Evolutionary conservation across 371 early-diverging fungal genomes (phyloP).

Genomic region (Syncephalastrum racemosum): DNA sequence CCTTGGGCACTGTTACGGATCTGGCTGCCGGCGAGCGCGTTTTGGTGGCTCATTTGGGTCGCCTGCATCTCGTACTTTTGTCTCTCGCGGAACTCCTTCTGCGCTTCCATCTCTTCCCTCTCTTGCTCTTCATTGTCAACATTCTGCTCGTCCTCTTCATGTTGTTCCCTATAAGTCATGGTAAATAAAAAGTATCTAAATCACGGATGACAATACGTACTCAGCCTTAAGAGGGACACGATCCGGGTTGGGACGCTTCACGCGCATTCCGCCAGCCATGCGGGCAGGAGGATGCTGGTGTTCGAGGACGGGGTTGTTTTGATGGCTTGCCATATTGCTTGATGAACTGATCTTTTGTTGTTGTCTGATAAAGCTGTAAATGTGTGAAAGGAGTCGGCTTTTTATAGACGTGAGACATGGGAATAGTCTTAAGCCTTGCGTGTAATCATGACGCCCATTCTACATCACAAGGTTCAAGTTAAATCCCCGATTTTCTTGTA

Average conservation of each 20-base stretch:
- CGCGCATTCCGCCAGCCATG: constrained; percentile 16
- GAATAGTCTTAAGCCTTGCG: too few relatives aligned
- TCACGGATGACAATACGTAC: neutral
- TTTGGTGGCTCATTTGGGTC: constrained; percentile 36
- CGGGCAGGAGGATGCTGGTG: too few relatives aligned
- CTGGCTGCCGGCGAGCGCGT: constrained; percentile 70
- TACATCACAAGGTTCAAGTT: too few relatives aligned
- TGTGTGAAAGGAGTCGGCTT: too few relatives aligned
- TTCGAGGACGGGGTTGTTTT: too few relatives aligned
- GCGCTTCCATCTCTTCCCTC: constrained; percentile 5
- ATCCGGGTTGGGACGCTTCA: constrained; percentile 5
- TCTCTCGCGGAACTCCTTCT: constrained; percentile 8
- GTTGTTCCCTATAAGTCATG: neutral
- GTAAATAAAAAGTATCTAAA: neutral
- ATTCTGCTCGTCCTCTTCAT: neutral
- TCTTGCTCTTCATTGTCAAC: constrained; percentile 1
- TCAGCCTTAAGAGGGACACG: constrained; percentile 8
- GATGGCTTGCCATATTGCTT: too few relatives aligned
- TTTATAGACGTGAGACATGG: too few relatives aligned
- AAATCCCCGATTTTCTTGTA: too few relatives aligned
- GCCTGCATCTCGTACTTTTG: constrained; percentile 2
- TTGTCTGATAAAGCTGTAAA: too few relatives aligned
- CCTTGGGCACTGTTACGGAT: constrained; percentile 14
- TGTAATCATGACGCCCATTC: too few relatives aligned
- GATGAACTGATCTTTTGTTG: too few relatives aligned